Conservation (phyloP, 352 stramenopile species). For the Phytophthora tubulina region DNA sequence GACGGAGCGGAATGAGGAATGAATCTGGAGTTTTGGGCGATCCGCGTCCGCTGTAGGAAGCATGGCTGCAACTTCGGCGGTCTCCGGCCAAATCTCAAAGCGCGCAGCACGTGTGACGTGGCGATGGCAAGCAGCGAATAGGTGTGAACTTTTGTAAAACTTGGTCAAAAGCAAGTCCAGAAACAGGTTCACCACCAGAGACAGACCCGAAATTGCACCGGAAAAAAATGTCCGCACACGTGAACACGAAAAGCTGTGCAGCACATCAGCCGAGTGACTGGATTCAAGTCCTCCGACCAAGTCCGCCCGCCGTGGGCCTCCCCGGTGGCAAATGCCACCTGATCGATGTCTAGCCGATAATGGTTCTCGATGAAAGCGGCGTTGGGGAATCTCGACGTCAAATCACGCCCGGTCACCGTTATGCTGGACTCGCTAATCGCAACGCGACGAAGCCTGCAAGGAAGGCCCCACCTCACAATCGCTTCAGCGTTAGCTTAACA, state of each 20-base stretch:
- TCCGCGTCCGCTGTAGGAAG: background rate
- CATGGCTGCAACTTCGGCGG: slow-evolving; percentile 10
- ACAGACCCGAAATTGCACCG: slow-evolving; percentile 31
- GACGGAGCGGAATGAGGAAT: slow-evolving; percentile 39
- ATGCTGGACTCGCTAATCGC: slow-evolving; percentile 36
- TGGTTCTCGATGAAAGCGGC: background rate
- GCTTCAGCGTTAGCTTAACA: slow-evolving; percentile 19
- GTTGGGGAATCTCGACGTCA: background rate
- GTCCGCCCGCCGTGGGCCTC: slow-evolving; percentile 7
- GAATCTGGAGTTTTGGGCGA: slow-evolving; percentile 3
- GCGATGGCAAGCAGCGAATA: slow-evolving; percentile 14
- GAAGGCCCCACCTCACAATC: slow-evolving; percentile 35
- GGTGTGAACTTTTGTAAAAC: slow-evolving; percentile 22
- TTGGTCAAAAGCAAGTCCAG: background rate
- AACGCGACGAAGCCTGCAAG: slow-evolving; percentile 10
- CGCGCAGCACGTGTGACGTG: slow-evolving; percentile 30
- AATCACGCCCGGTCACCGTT: background rate
- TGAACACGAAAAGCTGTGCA: slow-evolving; percentile 34
- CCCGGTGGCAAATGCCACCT: no score
- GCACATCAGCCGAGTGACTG: slow-evolving; percentile 27
- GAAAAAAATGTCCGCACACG: slow-evolving; percentile 18
- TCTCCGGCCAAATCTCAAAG: slow-evolving; percentile 28
- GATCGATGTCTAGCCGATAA: background rate
- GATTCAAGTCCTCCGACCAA: slow-evolving; percentile 14
- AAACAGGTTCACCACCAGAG: slow-evolving; percentile 27